Percentiles rank a stretch among this genome's conserved stretches.
These are phyloP conservation scores for Oehlia diaphana DNA, from an alignment of 192 early-diverging fungal genomes.

Conservation along the genomic window DNA sequence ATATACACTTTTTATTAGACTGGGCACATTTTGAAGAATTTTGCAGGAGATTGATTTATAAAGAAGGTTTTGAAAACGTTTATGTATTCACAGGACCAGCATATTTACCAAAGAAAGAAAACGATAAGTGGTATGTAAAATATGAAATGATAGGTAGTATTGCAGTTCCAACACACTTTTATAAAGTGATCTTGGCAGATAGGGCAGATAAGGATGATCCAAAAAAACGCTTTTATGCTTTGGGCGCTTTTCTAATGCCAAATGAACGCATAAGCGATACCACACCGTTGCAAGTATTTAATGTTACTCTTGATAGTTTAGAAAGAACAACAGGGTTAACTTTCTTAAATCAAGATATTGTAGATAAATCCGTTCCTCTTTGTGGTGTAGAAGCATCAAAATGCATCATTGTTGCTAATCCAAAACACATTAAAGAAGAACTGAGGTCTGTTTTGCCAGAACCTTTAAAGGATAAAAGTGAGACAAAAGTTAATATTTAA, in stretches of 20 bases:
- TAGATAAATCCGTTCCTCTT: neutral
- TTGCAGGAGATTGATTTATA: constrained; percentile 65
- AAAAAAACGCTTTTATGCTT: constrained; percentile 42
- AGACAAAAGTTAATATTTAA: neutral
- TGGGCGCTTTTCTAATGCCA: constrained; percentile 82
- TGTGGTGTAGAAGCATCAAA: neutral
- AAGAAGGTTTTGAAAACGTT: constrained; percentile 69
- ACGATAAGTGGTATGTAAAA: constrained; percentile 58
- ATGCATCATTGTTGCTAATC: constrained; percentile 17
- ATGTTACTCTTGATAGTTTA: constrained; percentile 73
- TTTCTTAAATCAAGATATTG: constrained; percentile 65
- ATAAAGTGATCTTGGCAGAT: constrained; percentile 79
- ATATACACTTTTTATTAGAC: constrained; percentile 41
- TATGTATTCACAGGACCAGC: constrained; percentile 87
- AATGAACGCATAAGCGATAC: constrained; percentile 70
- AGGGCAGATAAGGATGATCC: constrained; percentile 41
- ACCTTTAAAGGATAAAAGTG: neutral
- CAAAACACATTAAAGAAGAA: constrained; percentile 9
- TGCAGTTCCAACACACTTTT: constrained; percentile 93
- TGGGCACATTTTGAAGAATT: constrained; percentile 89
- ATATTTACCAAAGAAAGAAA: constrained; percentile 74
- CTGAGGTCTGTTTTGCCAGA: neutral
- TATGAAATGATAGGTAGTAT: constrained; percentile 88
- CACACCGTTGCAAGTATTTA: constrained; percentile 66
- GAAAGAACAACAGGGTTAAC: constrained; percentile 67